phyloP scores from a whole-genome alignment of 345 rosid species.

The Xanthoceras sorbifolium region DNA sequence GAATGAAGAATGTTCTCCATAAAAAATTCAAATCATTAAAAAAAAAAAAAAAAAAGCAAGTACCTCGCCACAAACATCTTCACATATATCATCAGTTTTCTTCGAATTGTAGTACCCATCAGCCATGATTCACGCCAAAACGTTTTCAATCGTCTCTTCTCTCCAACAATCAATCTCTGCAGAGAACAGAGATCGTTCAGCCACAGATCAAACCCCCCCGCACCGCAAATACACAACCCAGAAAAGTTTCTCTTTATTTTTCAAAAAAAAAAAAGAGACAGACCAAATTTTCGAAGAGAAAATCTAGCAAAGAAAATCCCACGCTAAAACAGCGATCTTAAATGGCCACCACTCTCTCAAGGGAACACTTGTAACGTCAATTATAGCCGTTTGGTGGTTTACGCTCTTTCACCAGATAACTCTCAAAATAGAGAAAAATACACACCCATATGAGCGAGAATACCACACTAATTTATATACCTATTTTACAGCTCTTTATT shows the following conservation, averaged over 20 bases:
- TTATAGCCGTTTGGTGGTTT: conserved; percentile 71
- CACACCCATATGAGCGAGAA: neutral
- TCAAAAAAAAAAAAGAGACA: neutral
- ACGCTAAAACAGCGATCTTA: conserved; percentile 23
- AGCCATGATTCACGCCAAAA: conserved; percentile 47
- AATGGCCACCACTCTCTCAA: conserved; percentile 17
- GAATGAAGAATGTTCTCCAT: neutral
- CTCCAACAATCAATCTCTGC: conserved; percentile 16
- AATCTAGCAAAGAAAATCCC: conserved; percentile 20
- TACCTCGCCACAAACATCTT: conserved; percentile 83
- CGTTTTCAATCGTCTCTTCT: neutral
- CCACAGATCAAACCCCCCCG: conserved; percentile 31
- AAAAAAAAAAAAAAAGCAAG: neutral
- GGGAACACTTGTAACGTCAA: conserved; percentile 38
- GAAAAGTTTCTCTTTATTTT: too few species aligned
- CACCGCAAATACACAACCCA: neutral
- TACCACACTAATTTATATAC: neutral
- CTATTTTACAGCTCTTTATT: neutral
- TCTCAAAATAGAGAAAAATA: conserved; percentile 13
- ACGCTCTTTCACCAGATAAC: conserved; percentile 41
- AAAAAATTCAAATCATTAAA: neutral
- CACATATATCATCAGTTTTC: conserved; percentile 87
- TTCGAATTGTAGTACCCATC: conserved; percentile 76
- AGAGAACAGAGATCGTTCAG: conserved; percentile 17
- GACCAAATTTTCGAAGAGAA: conserved; percentile 9